Conservation (phyloP, 768 basidiomycete genomes). For the Kwoniella sp. region DNA sequence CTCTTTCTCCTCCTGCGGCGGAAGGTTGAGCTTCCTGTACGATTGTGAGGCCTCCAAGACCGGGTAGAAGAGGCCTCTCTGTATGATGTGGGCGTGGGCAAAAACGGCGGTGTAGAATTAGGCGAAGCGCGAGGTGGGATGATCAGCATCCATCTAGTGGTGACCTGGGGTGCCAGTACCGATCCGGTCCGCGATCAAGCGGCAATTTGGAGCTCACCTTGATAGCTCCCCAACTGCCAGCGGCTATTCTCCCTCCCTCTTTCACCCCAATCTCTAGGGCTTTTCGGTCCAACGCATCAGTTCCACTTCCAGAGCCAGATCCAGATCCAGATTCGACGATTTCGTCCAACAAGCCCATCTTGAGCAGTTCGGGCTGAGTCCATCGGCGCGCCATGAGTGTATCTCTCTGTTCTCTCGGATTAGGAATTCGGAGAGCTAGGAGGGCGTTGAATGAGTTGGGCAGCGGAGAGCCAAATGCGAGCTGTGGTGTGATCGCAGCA, state of each 20-base stretch:
- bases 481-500: conserved; percentile 21
- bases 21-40: conserved; percentile 30
- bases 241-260: conserved; percentile 40
- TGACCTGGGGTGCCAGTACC: too few species aligned
- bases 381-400: conserved; percentile 79
- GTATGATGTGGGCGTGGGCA: background rate
- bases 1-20: conserved; percentile 33
- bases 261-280: conserved; percentile 44
- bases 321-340: conserved; percentile 62
- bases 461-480: conserved; percentile 80
- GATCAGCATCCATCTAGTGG: too few species aligned
- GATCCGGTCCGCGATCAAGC: background rate
- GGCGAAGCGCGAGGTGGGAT: too few species aligned
- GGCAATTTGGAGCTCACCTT: conserved; percentile 39
- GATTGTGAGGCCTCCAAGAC: conserved; percentile 35
- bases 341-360: conserved; percentile 70
- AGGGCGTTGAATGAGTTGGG: conserved; percentile 72
- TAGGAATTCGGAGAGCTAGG: conserved; percentile 67
- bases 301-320: too few species aligned
- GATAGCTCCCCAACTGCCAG: conserved; percentile 51
- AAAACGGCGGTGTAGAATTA: background rate
- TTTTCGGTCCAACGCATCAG: conserved; percentile 22
- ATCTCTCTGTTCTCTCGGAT: conserved; percentile 66
- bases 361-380: conserved; percentile 69
- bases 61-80: conserved; percentile 34